These are phyloP conservation scores for Coccinonectria pachysandricola DNA, from an alignment of 2,329 filamentous ascomycete species.

Conservation along the genomic window DNA sequence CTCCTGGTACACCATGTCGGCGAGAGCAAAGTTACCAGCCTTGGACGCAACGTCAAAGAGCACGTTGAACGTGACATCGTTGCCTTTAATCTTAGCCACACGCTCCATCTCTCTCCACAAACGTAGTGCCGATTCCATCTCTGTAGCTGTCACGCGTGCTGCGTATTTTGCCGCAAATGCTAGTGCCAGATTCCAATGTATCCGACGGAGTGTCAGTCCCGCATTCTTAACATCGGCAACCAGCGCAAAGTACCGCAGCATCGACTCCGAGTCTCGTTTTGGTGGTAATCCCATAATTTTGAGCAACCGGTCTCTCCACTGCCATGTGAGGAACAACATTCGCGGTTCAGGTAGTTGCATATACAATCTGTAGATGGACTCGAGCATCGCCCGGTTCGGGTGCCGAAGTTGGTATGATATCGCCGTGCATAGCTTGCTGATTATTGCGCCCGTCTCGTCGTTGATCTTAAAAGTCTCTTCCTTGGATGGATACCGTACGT, in stretches of 20 bases:
- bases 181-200: slow-evolving; percentile 79
- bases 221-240: slow-evolving; percentile 72
- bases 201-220: slow-evolving; percentile 54
- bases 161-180: slow-evolving; percentile 65
- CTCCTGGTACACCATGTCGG: slow-evolving; percentile 75
- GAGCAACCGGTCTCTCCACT: slow-evolving; percentile 53
- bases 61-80: slow-evolving; percentile 83
- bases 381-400: slow-evolving; percentile 30
- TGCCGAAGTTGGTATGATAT: slow-evolving; percentile 32
- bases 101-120: slow-evolving; percentile 89
- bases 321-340: slow-evolving; percentile 38
- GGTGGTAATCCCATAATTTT: slow-evolving; percentile 56
- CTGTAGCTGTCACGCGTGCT: slow-evolving; percentile 51
- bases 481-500: slow-evolving; percentile 35
- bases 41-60: slow-evolving; percentile 84
- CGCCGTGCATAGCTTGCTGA: slow-evolving; percentile 30
- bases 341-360: slow-evolving; percentile 39
- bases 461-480: slow-evolving; percentile 28
- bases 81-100: slow-evolving; percentile 51
- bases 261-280: slow-evolving; percentile 46
- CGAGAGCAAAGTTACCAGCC: slow-evolving; percentile 71
- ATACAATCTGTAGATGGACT: slow-evolving; percentile 40
- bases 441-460: slow-evolving; percentile 23
- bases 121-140: slow-evolving; percentile 49
- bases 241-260: slow-evolving; percentile 74